phyloP scores from a whole-genome alignment of 768 basidiomycete species.

The Auricularia cornea region DNA sequence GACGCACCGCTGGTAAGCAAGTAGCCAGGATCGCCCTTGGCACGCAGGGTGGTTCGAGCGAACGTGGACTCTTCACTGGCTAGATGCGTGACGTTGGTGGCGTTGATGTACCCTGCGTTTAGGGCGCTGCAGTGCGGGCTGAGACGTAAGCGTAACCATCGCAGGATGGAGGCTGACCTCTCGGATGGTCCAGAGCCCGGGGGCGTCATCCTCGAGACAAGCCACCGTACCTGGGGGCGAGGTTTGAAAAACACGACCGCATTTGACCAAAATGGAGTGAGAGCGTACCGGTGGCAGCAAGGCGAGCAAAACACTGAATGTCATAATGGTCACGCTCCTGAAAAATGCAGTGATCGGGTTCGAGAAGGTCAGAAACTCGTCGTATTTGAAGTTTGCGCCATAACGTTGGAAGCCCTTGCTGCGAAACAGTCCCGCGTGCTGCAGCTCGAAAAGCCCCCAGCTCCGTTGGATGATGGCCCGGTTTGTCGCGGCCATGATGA shows the following conservation, averaged over 20 bases:
- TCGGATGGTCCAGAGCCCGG: not conserved
- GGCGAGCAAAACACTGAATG: not conserved
- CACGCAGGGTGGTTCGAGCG: conserved; percentile 54
- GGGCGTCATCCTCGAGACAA: conserved; percentile 42
- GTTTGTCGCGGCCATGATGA: conserved; percentile 39
- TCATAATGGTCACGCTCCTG: conserved; percentile 25
- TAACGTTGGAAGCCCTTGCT: conserved; percentile 30
- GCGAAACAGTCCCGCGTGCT: not conserved
- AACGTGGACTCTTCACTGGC: conserved; percentile 35
- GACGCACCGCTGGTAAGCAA: conserved; percentile 40
- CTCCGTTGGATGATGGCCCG: conserved; percentile 45
- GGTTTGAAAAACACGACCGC: not conserved
- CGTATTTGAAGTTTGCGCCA: conserved; percentile 67
- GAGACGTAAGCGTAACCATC: not conserved
- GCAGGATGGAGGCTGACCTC: not conserved
- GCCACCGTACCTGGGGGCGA: conserved; percentile 44
- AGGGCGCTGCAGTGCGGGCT: conserved; percentile 34
- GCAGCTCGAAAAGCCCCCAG: conserved; percentile 42
- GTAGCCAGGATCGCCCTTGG: conserved; percentile 75
- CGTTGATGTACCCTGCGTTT: conserved; percentile 50
- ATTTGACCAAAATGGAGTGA: not conserved
- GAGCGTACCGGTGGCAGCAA: conserved; percentile 19
- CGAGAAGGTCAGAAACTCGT: conserved; percentile 41
- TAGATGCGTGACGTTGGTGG: conserved; percentile 65
- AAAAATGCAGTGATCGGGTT: conserved; percentile 29